A percentile compares a stretch with the other conserved stretches of the same genome.
phyloP scores from a whole-genome alignment of 768 basidiomycete species.

The Cantharellus anzutake region DNA sequence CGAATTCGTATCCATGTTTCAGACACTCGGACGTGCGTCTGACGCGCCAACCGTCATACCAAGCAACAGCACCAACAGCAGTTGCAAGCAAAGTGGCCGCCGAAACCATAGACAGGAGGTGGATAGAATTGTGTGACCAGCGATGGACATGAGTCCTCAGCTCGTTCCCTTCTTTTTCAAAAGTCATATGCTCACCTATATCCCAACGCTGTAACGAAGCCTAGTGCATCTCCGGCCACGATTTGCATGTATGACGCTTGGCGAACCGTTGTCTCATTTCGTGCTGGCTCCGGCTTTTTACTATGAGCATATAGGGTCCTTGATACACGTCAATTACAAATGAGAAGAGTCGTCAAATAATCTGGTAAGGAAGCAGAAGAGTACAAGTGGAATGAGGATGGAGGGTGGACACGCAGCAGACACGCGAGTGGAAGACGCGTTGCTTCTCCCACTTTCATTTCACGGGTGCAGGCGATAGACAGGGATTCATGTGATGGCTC shows the following conservation, averaged over 20 bases:
- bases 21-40: conserved; percentile 30
- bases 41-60: neutral
- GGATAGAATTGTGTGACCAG: no score
- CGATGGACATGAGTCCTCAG: no score
- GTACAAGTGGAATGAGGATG: neutral
- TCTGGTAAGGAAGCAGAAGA: neutral
- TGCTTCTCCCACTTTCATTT: no score
- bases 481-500: no score
- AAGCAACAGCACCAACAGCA: neutral
- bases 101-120: neutral
- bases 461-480: no score
- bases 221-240: conserved; percentile 48
- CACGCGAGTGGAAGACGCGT: no score
- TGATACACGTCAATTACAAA: neutral
- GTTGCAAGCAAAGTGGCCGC: neutral
- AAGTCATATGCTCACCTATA: conserved; percentile 32
- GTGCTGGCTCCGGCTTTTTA: conserved; percentile 57
- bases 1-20: conserved; percentile 63
- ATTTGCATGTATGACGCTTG: conserved; percentile 71
- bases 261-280: conserved; percentile 69
- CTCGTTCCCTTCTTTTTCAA: neutral
- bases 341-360: conserved; percentile 1
- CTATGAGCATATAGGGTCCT: conserved; percentile 67
- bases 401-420: neutral
- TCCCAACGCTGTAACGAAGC: conserved; percentile 64